Evolutionary conservation across 2,329 filamentous ascomycete genomes (phyloP).

Genomic region (Fusarium multiceps): DNA sequence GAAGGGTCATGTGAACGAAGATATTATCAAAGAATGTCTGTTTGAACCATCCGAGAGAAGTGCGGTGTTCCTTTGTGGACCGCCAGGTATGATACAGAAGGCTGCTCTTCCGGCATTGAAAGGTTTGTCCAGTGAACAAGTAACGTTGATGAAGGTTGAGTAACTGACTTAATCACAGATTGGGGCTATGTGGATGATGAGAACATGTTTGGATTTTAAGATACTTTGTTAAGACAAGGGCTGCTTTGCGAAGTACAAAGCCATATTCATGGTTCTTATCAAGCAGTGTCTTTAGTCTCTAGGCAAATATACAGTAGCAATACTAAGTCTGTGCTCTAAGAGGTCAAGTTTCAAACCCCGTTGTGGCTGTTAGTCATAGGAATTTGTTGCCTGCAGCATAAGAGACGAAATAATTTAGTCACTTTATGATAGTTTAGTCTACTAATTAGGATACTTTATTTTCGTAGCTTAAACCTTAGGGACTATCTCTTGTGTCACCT

Average conservation of each 20-base stretch:
- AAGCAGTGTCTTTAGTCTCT: accelerated
- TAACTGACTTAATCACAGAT: neutral
- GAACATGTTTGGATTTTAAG: neutral
- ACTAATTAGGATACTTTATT: neutral
- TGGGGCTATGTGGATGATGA: neutral
- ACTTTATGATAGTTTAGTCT: neutral
- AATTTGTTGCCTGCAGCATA: neutral
- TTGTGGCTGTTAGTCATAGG: neutral
- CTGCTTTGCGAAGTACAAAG: no score
- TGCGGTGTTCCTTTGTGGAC: neutral
- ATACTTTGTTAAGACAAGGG: neutral
- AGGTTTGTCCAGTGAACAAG: neutral
- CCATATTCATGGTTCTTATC: no score
- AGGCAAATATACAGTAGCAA: no score
- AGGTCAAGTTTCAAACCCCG: neutral
- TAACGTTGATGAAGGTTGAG: accelerated
- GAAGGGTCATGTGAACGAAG: neutral
- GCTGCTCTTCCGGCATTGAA: neutral
- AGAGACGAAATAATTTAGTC: neutral
- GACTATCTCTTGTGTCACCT: neutral
- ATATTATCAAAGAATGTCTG: neutral
- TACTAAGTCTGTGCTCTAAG: neutral
- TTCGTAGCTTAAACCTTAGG: neutral
- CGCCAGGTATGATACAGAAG: neutral
- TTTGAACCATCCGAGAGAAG: neutral